These are phyloP conservation scores for Daldinia loculata DNA, from an alignment of 495 filamentous ascomycete genomes.

Conservation along the genomic window DNA sequence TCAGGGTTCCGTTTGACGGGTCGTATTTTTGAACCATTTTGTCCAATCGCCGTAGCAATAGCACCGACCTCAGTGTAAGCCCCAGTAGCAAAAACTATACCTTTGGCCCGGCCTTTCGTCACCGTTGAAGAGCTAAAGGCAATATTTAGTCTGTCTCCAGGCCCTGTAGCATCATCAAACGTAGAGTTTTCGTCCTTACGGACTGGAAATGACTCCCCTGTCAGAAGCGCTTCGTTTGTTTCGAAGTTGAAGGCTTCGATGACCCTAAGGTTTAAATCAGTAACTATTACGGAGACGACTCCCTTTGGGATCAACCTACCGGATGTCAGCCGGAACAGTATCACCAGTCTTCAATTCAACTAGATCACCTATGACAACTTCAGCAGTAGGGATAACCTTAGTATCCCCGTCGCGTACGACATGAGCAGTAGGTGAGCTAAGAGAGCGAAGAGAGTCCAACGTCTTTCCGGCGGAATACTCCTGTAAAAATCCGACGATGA, in stretches of 20 bases:
- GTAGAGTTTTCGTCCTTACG: constrained; percentile 48
- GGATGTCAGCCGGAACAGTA: constrained; percentile 75
- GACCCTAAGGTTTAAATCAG: constrained; percentile 33
- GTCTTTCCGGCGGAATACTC: constrained; percentile 79
- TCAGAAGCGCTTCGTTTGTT: constrained; percentile 60
- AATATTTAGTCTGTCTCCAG: constrained; percentile 58
- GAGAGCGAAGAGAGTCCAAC: constrained; percentile 72
- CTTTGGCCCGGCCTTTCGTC: constrained; percentile 58
- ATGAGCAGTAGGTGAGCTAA: constrained; percentile 69
- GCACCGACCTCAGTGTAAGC: constrained; percentile 60
- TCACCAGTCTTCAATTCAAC: constrained; percentile 81
- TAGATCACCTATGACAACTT: constrained; percentile 68
- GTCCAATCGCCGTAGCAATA: constrained; percentile 56
- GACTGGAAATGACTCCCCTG: constrained; percentile 59
- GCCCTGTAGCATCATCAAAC: constrained; percentile 50
- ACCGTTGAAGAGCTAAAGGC: constrained; percentile 60
- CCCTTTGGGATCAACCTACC: not conserved
- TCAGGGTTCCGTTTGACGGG: constrained; percentile 65
- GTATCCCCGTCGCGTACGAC: constrained; percentile 64
- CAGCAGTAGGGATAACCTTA: constrained; percentile 60
- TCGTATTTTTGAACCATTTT: constrained; percentile 55
- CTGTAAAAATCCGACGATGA: constrained; percentile 74
- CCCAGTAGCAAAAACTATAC: constrained; percentile 56
- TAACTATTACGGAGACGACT: not conserved
- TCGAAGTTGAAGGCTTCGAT: constrained; percentile 54